Percentiles rank a stretch among this genome's conserved stretches.
These are phyloP conservation scores for Suillus spraguei DNA, from an alignment of 768 basidiomycete species.

Conservation along the genomic window DNA sequence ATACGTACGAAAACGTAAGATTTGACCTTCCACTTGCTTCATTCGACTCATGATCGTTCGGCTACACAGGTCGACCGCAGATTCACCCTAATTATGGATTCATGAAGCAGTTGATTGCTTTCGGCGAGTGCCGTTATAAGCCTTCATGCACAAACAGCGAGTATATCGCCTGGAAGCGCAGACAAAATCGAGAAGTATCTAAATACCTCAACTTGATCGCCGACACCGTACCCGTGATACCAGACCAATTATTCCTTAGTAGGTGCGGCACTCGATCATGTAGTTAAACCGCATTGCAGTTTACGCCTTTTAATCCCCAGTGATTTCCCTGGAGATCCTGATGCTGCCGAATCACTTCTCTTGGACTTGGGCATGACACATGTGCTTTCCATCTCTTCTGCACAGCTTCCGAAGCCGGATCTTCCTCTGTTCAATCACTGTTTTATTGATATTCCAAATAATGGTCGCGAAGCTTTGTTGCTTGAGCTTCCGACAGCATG, in stretches of 20 bases:
- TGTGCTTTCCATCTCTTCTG: slow-evolving; percentile 55
- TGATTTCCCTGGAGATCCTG: slow-evolving; percentile 57
- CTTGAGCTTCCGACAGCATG: slow-evolving; percentile 49
- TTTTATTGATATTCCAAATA: slow-evolving; percentile 45
- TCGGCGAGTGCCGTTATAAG: slow-evolving; percentile 51
- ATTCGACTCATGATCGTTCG: slow-evolving; percentile 16
- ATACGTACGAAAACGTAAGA: slow-evolving; percentile 52
- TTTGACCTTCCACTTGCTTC: slow-evolving; percentile 8
- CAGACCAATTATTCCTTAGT: slow-evolving; percentile 50
- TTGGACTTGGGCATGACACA: slow-evolving; percentile 55
- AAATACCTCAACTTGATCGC: slow-evolving; percentile 52
- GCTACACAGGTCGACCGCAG: slow-evolving; percentile 37
- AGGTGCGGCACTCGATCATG: slow-evolving; percentile 37
- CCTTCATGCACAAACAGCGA: slow-evolving; percentile 42
- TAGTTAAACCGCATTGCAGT: not conserved
- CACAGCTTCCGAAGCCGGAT: slow-evolving; percentile 39
- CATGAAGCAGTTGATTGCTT: slow-evolving; percentile 58
- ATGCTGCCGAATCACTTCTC: slow-evolving; percentile 52
- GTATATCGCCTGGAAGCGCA: slow-evolving; percentile 63
- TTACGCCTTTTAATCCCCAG: slow-evolving; percentile 29
- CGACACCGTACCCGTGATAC: slow-evolving; percentile 55
- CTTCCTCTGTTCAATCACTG: slow-evolving; percentile 38
- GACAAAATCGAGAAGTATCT: slow-evolving; percentile 53
- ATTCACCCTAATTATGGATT: slow-evolving; percentile 51
- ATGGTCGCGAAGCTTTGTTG: slow-evolving; percentile 42